Evolutionary conservation across 2,329 filamentous ascomycete genomes (phyloP), one percentile per base, ranked within the genome.

Genomic region (Cladophialophora carrionii): DNA sequence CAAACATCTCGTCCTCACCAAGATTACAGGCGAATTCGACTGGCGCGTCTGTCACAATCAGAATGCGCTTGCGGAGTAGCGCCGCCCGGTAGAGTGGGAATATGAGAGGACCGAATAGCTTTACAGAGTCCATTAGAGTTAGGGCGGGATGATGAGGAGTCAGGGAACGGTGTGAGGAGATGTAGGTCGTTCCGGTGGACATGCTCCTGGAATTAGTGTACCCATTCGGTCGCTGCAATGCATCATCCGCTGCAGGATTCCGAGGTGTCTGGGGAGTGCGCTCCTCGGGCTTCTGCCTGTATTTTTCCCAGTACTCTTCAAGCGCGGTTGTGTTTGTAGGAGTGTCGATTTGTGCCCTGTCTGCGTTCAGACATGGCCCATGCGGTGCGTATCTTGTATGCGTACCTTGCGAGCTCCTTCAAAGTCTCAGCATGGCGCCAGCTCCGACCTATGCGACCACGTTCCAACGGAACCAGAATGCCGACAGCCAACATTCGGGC

Each of bases 401-500:
- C 59, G 14, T 82, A 92, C 87, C 82, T 82, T 57, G 92, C 91
- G 76, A 98, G 83, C 29, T 85, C 83, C 78, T 90, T 90, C 68
- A 99, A 77, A 22, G 81, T 84, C 62, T 90, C 85, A 5, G 92
- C 92, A 79, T 97, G 92, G 71, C 89, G 86, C 95, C 95, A 99
- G 59, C 89, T 90, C 69, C 93, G 87, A 3, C 95, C 95, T 24
- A 98, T 81, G 61, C 92, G 85, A 26, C 94, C 94, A 73, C 90
- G 90, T 74, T 89, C 94, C 58, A 96, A 78, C 6, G 92, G 91
- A 1, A 98, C 92, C 71, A 99, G 80, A 31, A 94, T 86, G 48
- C 95, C 95, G 0, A 98, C 92, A 14, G 94, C 90, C 68, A 97
- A 88, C 87, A 99, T 97, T 72, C 90, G 87, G 57, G 95, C 95